Evolutionary conservation across 2,329 filamentous ascomycete genomes (phyloP).

Genomic region (Paecilomyces sp.): DNA sequence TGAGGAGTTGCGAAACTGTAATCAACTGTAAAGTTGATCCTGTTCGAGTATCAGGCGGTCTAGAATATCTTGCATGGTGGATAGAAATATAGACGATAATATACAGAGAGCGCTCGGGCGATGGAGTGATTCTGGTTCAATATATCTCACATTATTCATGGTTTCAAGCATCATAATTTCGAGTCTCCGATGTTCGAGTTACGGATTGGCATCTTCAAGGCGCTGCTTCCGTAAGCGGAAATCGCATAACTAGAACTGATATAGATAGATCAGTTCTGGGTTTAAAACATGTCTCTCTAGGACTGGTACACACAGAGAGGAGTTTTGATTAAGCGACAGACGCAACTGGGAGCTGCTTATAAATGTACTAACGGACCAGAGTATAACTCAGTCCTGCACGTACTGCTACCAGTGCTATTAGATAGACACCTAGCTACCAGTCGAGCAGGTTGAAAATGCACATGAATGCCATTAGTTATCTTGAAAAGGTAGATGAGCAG

Average conservation of each 20-base stretch:
- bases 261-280: too few relatives aligned
- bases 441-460: too few relatives aligned
- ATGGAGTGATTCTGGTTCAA: neutral
- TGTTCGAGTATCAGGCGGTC: neutral
- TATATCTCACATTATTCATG: neutral
- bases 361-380: neutral
- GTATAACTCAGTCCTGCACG: neutral
- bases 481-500: too few relatives aligned
- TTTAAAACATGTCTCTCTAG: too few relatives aligned
- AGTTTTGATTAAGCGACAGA: too few relatives aligned
- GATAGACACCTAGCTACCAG: too few relatives aligned
- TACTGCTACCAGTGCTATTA: too few relatives aligned
- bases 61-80: neutral
- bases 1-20: neutral
- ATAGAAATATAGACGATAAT: neutral
- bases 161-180: neutral
- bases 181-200: neutral
- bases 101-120: neutral
- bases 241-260: too few relatives aligned
- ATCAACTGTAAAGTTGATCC: neutral
- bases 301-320: too few relatives aligned
- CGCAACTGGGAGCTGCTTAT: neutral
- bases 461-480: too few relatives aligned
- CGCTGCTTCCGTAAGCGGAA: neutral
- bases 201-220: neutral